These are phyloP conservation scores for Alloteropsis angusta DNA, from an alignment of 202 grass and related monocot species.

Conservation along the genomic window DNA sequence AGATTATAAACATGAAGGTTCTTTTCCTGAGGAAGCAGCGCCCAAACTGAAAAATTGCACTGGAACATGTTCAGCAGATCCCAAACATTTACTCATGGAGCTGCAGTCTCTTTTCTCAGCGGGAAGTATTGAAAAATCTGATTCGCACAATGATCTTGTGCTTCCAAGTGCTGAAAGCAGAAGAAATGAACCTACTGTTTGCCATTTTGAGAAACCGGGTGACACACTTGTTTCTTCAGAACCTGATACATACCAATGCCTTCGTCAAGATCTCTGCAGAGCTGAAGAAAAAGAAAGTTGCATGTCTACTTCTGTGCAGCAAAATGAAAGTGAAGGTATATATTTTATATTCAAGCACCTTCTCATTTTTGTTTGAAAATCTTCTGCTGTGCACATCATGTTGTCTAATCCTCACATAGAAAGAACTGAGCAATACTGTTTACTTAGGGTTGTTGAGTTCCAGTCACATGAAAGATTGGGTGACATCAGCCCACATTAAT, in stretches of 20 bases:
- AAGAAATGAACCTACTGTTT: neutral
- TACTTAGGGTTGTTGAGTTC: neutral
- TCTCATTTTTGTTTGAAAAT: neutral
- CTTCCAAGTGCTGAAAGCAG: neutral
- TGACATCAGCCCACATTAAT: neutral
- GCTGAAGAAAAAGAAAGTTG: neutral
- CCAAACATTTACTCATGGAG: slow-evolving; percentile 10
- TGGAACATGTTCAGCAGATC: slow-evolving; percentile 10
- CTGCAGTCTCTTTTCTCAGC: neutral
- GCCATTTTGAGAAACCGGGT: neutral
- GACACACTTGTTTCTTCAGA: slow-evolving; percentile 1
- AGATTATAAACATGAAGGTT: neutral
- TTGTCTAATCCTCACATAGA: neutral
- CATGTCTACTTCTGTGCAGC: neutral
- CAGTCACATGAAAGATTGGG: neutral
- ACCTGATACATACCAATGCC: neutral
- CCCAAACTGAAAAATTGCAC: neutral
- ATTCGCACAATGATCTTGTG: neutral
- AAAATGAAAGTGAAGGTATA: slow-evolving; percentile 20
- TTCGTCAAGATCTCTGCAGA: slow-evolving; percentile 4
- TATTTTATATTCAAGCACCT: neutral
- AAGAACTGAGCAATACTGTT: slow-evolving; percentile 8
- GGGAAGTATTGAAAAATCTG: neutral
- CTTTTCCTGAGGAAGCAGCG: neutral
- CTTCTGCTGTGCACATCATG: neutral